Evolutionary conservation across 2,329 filamentous ascomycete genomes (phyloP), one percentile per base, ranked within the genome.

Genomic region (Xylariaceae sp.): DNA sequence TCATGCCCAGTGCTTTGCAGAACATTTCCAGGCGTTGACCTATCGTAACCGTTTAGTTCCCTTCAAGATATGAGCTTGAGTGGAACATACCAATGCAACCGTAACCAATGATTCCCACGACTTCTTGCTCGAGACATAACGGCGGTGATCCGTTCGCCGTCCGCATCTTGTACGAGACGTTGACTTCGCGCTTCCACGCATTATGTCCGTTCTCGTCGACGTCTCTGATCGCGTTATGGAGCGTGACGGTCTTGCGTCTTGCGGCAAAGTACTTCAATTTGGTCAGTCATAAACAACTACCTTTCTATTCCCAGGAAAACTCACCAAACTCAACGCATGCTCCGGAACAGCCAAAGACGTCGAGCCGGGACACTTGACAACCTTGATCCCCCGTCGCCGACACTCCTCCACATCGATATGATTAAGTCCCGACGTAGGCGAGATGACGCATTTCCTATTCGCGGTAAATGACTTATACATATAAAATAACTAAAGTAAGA

Each of bases 1-100:
- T 54, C 68, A 70, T 70, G 4, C 67, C 66, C 2, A 70, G 42
- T 11, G 55, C 64, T 37, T 49, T 47, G n/a, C 67, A 70, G 1
- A 69, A 56, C 4, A 47, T 47, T 13, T 55, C 64, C 8, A 68
- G 63, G 8, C 64, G 63, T 54, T 62, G 64, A 3, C 68, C 65
- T 66, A 9, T 23, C 4, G 17, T 17, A 8, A 30, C 23, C 56
- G 44, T 11, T 11, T 48, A 44, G 1, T 17, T 11, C 42, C 18
- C 1, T 11, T 10, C 9, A n/a, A 23, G 7, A 2, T 4, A n/a
- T 1, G 13, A n/a, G 2, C 53, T 60, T 17, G 42, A 6, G 11
- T 3, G 11, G 1, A 2, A 4, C 42, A 6, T 23, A 66, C 65
- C 65, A 10, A 68, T 68, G 35, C 56, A 58, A 9, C 66, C 65